Evolutionary conservation across 148 eudicot genomes (phyloP), one percentile per base, ranked within the genome.

Genomic region (Persicaria maculosa): DNA sequence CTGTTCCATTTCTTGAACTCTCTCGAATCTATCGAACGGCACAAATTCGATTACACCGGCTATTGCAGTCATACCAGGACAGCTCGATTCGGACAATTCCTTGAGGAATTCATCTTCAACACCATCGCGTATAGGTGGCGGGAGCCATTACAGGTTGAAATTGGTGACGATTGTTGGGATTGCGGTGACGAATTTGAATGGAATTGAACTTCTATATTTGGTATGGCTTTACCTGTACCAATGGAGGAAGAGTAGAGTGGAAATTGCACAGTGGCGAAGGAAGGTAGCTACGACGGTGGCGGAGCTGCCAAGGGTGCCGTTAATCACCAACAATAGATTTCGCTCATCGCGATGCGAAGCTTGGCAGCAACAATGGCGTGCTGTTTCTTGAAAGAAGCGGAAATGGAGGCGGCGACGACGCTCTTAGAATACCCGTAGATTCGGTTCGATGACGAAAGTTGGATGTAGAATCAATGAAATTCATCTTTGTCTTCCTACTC

Each of bases 21-120:
- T 85, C 5, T 85, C 98, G 0, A 65, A n/a, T 4, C 88, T 92
- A 6, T 96, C 98, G 7, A 87, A 87, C 78, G 79, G 25, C 2
- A 16, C 92, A 8, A 47, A 71, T 3, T 79, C 86, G 0, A 78
- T 80, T 46, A 81, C 93, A 0, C 89, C 97, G 0, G 98, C 98
- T 1, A 91, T 93, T 59, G 98, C 98, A 4, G 98, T 81, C 0
- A 86, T 91, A 46, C 98, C 98, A 0, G 83, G 81, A 71, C 25
- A 88, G 1, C 44, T 80, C 0, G 79, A 67, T 31, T 69, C 84
- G 14, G 40, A 47, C 16, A 76, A 86, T 0, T 53, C 43, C 1
- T 67, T 81, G 15, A 72, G 75, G 20, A 74, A 83, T 1, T 43
- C 80, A 0, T 65, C 64, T 46, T 54, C 78, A 4, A 11, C 11